Evolutionary conservation across 371 early-diverging fungal species (phyloP), one percentile per base, ranked within the genome.

Genomic region (Parasitella parasitica): DNA sequence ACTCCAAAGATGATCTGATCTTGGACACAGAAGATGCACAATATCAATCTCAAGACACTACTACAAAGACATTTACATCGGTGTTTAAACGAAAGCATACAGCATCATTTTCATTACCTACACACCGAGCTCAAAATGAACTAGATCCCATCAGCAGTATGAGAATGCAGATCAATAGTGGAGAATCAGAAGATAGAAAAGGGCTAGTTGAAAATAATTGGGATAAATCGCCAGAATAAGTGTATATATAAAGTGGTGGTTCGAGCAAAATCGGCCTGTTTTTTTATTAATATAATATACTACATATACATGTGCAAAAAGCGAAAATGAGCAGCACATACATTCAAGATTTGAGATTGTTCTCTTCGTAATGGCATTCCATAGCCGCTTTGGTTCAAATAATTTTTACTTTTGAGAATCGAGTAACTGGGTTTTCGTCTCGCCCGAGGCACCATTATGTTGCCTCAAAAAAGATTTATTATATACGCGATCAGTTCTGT

Each of bases 41-140:
- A 9, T 28, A 24, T n/a, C 7, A 16, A 2, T 20, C 26, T 27
- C 49, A 49, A 50, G 28, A 26, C 26, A 16, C 16, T 1, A 32
- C 6, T 32, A 32, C 1, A 8, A 32, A 32, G 48, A 22, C 32
- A n/a, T 38, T 27, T 39, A 9, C 46, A 22, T 22, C 61, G 5
- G 27, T 52, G 0, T 53, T 53, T 49, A 53, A 38, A 30, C 56
- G 57, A 6, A 59, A 52, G 8, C 57, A 59, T 27, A 18, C 52
- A n/a, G 12, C 55, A 12, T 61, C 57, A 2, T 37, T 50, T 12
- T 59, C 60, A 30, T 37, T 38, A 18, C 30, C 39, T 18, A 48
- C 54, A 30, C 75, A 68, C 32, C 50, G 76, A 48, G 72, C 66
- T 43, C 72, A 75, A 49, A 57, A 75, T 46, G 59, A 70, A 20